Conservation (phyloP, 495 filamentous ascomycete genomes). For the Podospora anserina region DNA sequence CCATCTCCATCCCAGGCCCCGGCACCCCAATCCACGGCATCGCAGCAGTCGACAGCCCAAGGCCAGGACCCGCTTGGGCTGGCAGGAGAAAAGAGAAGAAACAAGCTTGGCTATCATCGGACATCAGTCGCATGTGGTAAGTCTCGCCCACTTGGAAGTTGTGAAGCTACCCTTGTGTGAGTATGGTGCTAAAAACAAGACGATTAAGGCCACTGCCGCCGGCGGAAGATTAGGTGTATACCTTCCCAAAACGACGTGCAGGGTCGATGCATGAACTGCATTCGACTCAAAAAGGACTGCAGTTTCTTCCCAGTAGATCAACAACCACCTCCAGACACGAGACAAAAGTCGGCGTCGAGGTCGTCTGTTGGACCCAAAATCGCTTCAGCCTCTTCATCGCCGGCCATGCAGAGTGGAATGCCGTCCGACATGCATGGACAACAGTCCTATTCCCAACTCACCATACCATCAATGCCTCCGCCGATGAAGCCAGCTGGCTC, state of each 20-base stretch:
- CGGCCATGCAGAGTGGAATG: slow-evolving; percentile 44
- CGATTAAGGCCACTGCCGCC: slow-evolving; percentile 77
- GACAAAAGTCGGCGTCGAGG: slow-evolving; percentile 39
- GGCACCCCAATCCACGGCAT: slow-evolving; percentile 31
- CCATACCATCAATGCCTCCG: slow-evolving; percentile 49
- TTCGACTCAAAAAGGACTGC: slow-evolving; percentile 93
- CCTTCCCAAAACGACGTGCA: slow-evolving; percentile 72
- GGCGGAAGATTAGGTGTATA: slow-evolving; percentile 92
- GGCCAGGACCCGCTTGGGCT: slow-evolving; percentile 41
- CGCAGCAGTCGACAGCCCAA: slow-evolving; percentile 23
- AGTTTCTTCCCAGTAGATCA: slow-evolving; percentile 92
- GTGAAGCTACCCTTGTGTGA: not conserved
- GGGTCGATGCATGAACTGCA: slow-evolving; percentile 91
- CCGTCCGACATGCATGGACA: slow-evolving; percentile 43
- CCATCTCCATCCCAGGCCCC: slow-evolving; percentile 40
- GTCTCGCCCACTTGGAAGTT: slow-evolving; percentile 37
- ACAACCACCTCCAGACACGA: slow-evolving; percentile 54
- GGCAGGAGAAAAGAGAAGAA: slow-evolving; percentile 80
- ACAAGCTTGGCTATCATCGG: slow-evolving; percentile 95
- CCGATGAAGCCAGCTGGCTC: slow-evolving; percentile 42
- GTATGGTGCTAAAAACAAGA: slow-evolving; percentile 16
- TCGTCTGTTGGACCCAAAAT: slow-evolving; percentile 40
- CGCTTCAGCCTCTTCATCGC: slow-evolving; percentile 50
- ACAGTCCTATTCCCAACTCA: slow-evolving; percentile 43
- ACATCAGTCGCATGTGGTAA: slow-evolving; percentile 97